phyloP scores from a whole-genome alignment of 1,139 yeast species.

The Hyphopichia pseudoburtonii region DNA sequence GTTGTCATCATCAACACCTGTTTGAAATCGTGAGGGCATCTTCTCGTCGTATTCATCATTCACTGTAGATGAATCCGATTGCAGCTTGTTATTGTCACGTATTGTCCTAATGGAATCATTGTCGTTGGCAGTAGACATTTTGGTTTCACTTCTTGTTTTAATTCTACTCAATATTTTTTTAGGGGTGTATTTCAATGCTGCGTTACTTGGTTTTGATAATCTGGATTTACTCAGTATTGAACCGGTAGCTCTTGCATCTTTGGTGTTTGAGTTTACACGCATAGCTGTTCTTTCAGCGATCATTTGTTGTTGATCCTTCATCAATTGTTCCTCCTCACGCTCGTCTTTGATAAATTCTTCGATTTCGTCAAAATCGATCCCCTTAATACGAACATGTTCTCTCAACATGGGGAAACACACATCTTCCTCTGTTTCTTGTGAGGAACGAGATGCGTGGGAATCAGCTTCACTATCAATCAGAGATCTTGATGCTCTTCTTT shows the following conservation, averaged over 20 bases:
- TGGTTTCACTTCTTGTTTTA: conserved; percentile 5
- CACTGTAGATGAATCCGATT: conserved; percentile 28
- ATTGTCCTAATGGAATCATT: conserved; percentile 8
- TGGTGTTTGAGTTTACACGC: conserved; percentile 17
- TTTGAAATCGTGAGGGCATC: conserved; percentile 5
- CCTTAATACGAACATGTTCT: conserved; percentile 66
- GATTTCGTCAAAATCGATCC: conserved; percentile 76
- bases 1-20: conserved; percentile 11
- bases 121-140: conserved; percentile 2
- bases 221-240: conserved; percentile 21
- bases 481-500: conserved; percentile 36
- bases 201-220: conserved; percentile 20
- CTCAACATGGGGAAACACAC: conserved; percentile 94
- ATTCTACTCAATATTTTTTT: conserved; percentile 28
- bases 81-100: conserved; percentile 9
- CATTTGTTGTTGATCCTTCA: conserved; percentile 31
- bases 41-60: conserved; percentile 20
- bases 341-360: conserved; percentile 70
- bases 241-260: conserved; percentile 22
- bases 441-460: conserved; percentile 69
- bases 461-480: conserved; percentile 62
- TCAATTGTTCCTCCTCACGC: conserved; percentile 25
- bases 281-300: conserved; percentile 31
- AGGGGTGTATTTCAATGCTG: conserved; percentile 67
- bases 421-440: conserved; percentile 92